Conservation (phyloP, 768 basidiomycete genomes). For the Phylloporus rhodoxanthus region DNA sequence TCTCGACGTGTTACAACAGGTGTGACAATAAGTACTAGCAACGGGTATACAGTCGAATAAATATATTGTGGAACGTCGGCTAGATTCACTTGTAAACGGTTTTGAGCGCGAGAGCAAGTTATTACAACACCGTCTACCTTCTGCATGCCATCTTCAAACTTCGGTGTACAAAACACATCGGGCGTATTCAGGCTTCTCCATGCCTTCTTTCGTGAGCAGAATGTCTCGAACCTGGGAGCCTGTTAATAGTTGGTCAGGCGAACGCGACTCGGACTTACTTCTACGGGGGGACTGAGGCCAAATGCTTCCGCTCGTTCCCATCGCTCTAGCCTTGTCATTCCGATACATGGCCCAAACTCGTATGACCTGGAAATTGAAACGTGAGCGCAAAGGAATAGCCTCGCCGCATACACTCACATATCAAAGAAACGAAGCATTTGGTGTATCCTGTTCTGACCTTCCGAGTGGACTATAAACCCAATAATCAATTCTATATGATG, state of each 20-base stretch:
- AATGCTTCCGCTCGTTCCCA: constrained; percentile 81
- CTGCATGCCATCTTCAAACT: constrained; percentile 20
- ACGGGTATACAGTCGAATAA: too few relatives aligned
- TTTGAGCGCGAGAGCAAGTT: neutral
- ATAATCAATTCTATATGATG: neutral
- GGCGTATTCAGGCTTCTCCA: constrained; percentile 44
- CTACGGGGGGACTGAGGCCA: constrained; percentile 72
- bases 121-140: neutral
- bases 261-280: constrained; percentile 41
- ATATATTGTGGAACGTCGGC: too few relatives aligned
- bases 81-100: neutral
- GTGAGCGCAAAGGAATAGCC: constrained; percentile 2
- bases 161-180: constrained; percentile 57
- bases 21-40: too few relatives aligned
- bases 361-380: constrained; percentile 50
- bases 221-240: constrained; percentile 66
- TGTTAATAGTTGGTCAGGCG: neutral
- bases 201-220: constrained; percentile 62
- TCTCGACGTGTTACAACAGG: neutral
- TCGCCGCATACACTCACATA: constrained; percentile 39
- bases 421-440: constrained; percentile 79
- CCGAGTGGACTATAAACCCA: constrained; percentile 51
- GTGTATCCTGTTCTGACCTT: constrained; percentile 56
- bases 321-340: constrained; percentile 74
- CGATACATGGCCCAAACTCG: constrained; percentile 76